These are phyloP conservation scores for Pseudogymnoascus sp. DNA, from an alignment of 2,329 filamentous ascomycete species.

Conservation along the genomic window DNA sequence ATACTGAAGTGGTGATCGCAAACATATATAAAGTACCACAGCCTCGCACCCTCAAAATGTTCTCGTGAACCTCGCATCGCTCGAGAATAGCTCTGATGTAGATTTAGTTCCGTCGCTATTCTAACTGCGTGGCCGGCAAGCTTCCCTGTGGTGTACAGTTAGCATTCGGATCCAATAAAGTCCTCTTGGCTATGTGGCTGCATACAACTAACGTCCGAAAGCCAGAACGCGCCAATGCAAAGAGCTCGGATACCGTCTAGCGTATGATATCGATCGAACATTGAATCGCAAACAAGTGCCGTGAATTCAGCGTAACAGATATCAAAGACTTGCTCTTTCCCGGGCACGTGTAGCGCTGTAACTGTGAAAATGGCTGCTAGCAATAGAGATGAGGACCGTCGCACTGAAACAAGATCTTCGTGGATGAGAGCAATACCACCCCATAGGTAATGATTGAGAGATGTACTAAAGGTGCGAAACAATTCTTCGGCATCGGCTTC, in stretches of 20 bases:
- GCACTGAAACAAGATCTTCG: slow-evolving; percentile 39
- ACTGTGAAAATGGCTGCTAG: slow-evolving; percentile 50
- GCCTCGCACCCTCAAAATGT: slow-evolving; percentile 45
- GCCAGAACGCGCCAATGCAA: slow-evolving; percentile 55
- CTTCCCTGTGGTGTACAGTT: slow-evolving; percentile 43
- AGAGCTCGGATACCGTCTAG: slow-evolving; percentile 51
- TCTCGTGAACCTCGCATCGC: slow-evolving; percentile 38
- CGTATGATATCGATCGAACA: slow-evolving; percentile 48
- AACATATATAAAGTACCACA: slow-evolving; percentile 57
- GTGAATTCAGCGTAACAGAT: slow-evolving; percentile 50
- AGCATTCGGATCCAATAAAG: not conserved
- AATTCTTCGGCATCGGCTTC: slow-evolving; percentile 40
- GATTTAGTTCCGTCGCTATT: slow-evolving; percentile 47
- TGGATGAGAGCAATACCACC: slow-evolving; percentile 43
- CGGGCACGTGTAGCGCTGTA: slow-evolving; percentile 49
- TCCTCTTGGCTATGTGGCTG: not conserved
- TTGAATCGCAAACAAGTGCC: slow-evolving; percentile 45
- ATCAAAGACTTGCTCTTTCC: slow-evolving; percentile 42
- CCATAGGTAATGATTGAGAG: slow-evolving; percentile 44
- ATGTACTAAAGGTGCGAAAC: slow-evolving; percentile 37
- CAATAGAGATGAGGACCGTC: slow-evolving; percentile 46
- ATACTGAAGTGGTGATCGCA: slow-evolving; percentile 60
- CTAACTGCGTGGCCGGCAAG: slow-evolving; percentile 49
- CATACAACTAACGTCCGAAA: slow-evolving; percentile 41
- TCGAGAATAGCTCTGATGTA: slow-evolving; percentile 45